phyloP scores from a whole-genome alignment of 2,329 filamentous ascomycete species.

The Hymenoscyphus fructigenus region DNA sequence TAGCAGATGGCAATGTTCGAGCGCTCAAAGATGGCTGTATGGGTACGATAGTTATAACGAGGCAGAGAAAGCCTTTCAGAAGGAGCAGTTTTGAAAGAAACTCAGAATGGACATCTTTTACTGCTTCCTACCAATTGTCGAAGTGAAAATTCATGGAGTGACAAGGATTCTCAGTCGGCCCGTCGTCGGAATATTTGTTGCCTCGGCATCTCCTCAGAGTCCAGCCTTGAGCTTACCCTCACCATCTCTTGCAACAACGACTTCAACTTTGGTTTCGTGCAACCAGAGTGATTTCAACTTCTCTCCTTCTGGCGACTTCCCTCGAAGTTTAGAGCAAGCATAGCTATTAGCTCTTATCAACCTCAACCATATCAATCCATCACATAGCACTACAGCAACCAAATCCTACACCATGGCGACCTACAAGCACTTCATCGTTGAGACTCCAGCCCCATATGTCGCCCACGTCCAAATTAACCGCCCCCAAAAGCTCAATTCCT shows the following conservation, averaged over 20 bases:
- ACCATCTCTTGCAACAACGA: too few relatives aligned
- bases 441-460: constrained; percentile 69
- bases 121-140: too few relatives aligned
- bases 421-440: constrained; percentile 53
- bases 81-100: background rate
- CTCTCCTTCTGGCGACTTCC: background rate
- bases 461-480: constrained; percentile 93
- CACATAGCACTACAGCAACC: too few relatives aligned
- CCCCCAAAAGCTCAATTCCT: constrained; percentile 83
- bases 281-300: background rate
- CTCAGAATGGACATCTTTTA: too few relatives aligned
- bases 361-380: too few relatives aligned
- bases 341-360: background rate
- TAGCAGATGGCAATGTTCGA: constrained; percentile 62
- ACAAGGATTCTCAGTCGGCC: background rate
- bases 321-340: background rate
- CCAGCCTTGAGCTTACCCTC: background rate
- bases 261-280: background rate
- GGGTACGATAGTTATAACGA: constrained; percentile 62
- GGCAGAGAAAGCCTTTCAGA: constrained; percentile 41
- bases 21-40: constrained; percentile 63
- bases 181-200: background rate
- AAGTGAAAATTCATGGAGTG: background rate
- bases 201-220: background rate
- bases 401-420: constrained; percentile 19